Base-by-base conservation (phyloP, 371 early-diverging fungal genomes). In the Mucor plumbeus region DNA sequence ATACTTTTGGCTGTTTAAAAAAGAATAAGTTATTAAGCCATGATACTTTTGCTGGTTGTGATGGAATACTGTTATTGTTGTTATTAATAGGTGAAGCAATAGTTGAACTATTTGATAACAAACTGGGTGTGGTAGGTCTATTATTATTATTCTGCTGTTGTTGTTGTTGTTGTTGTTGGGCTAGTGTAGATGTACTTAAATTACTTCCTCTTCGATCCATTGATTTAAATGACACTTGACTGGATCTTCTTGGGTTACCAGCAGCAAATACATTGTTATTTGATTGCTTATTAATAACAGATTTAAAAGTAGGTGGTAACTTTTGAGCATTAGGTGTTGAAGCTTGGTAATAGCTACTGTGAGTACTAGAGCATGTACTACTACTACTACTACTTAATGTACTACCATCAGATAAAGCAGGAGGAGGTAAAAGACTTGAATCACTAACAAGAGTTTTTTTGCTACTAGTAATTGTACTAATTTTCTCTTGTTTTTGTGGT, bases 1-100 rank as follows among this genome's bases (percentile, higher is more conserved):
- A 78, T 13, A 79, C 73, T 39, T 83, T 83, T 15, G 83, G 83
- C 21, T 83, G 80, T 60, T 83, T 83, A 41, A 83, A 80, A 60
- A 79, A 72, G 71, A 83, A 83, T 17, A 83, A 72, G 15, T 80
- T 71, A 14, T 72, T 71, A 0, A 83, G 68, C 83, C 83, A 83
- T 4, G 78, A 77, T 0, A 78, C 41, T 39, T 65, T 66, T 7
- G 61, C 40, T 39, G 60, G 70, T 31, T 33, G 73, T 21, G 36
- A 64, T 50, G 54, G 73, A 56, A 63, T 53, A 34, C 35, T 58
- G 19, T 31, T 56, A 10, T 64, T 55, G 5, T 41, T n/a, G 7
- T 33, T 44, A 19, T 19, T 31, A 26, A 35, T 62, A 33, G 66
- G 61, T 9, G 75, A 59, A 1, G 72, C 64, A 54, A 76, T 74